These are phyloP conservation scores for Neurospora cerealis DNA, from an alignment of 495 filamentous ascomycete species.

Conservation along the genomic window DNA sequence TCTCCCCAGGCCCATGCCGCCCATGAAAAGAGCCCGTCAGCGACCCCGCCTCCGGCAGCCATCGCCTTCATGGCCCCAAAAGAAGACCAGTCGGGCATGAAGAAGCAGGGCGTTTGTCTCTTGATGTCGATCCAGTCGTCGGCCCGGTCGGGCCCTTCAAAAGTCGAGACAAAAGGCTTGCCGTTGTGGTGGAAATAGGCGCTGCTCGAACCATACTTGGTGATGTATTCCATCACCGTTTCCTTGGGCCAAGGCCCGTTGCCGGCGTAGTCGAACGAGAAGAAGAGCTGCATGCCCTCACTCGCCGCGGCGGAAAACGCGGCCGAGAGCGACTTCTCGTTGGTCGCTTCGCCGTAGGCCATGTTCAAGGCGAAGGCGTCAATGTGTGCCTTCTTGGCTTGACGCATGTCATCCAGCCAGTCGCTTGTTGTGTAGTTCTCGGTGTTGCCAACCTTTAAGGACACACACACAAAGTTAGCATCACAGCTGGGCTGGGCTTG, in stretches of 20 bases:
- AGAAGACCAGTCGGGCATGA: conserved; percentile 51
- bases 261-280: conserved; percentile 9
- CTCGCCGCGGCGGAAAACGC: not conserved
- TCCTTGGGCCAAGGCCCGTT: not conserved
- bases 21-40: conserved; percentile 13
- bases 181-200: conserved; percentile 36
- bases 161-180: conserved; percentile 49
- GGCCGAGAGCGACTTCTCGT: not conserved
- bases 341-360: not conserved
- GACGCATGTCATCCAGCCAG: not conserved
- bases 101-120: conserved; percentile 32
- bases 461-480: not conserved
- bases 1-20: not conserved
- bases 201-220: conserved; percentile 22
- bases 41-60: not conserved
- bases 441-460: not conserved
- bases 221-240: not conserved
- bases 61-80: conserved; percentile 28
- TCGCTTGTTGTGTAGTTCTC: not conserved
- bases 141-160: conserved; percentile 43
- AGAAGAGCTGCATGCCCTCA: conserved; percentile 7
- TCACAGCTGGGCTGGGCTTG: not conserved
- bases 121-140: conserved; percentile 47
- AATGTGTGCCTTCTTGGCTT: not conserved
- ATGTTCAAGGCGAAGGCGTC: conserved; percentile 12